These are phyloP conservation scores for Ramularia endophylla DNA, from an alignment of 2,329 filamentous ascomycete species.

Conservation along the genomic window DNA sequence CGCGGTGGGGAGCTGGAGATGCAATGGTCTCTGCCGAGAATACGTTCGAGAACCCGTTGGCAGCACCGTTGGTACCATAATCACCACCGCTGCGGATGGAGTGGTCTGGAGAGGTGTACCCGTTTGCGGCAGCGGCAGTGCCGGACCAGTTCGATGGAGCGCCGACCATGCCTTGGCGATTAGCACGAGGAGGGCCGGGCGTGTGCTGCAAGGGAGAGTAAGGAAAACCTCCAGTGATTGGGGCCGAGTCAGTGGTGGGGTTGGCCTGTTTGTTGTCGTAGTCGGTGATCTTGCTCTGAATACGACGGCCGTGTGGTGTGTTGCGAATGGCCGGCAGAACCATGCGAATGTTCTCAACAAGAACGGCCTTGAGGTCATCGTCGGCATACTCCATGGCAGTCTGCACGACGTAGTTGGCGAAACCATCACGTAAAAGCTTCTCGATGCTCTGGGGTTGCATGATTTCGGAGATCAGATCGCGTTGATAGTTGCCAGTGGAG, in stretches of 20 bases:
- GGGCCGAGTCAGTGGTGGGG: no score
- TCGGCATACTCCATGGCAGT: slow-evolving; percentile 86
- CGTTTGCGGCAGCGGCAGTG: slow-evolving; percentile 3
- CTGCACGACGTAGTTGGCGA: slow-evolving; percentile 97
- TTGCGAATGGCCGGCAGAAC: slow-evolving; percentile 78
- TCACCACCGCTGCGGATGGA: slow-evolving; percentile 11
- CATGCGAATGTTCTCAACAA: slow-evolving; percentile 81
- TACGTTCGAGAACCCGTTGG: slow-evolving; percentile 6
- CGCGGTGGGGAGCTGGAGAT: slow-evolving; percentile 27
- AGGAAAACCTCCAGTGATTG: no score
- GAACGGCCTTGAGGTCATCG: slow-evolving; percentile 61
- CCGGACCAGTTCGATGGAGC: slow-evolving; percentile 18
- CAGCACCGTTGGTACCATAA: slow-evolving; percentile 6
- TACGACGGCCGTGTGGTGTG: slow-evolving; percentile 90
- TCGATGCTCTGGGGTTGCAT: slow-evolving; percentile 70
- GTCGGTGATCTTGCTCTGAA: slow-evolving; percentile 76
- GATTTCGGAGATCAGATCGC: slow-evolving; percentile 81
- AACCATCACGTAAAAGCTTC: slow-evolving; percentile 82
- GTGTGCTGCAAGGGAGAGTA: slow-evolving; percentile 5
- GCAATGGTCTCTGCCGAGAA: slow-evolving; percentile 16
- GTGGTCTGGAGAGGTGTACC: slow-evolving; percentile 1
- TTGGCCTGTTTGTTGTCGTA: slow-evolving; percentile 36
- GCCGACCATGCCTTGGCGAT: slow-evolving; percentile 26
- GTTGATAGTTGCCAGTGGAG: slow-evolving; percentile 66
- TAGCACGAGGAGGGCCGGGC: slow-evolving; percentile 16